Evolutionary conservation across 2,329 filamentous ascomycete genomes (phyloP).

Genomic region (Immersiporthe knoxdaviesiana): DNA sequence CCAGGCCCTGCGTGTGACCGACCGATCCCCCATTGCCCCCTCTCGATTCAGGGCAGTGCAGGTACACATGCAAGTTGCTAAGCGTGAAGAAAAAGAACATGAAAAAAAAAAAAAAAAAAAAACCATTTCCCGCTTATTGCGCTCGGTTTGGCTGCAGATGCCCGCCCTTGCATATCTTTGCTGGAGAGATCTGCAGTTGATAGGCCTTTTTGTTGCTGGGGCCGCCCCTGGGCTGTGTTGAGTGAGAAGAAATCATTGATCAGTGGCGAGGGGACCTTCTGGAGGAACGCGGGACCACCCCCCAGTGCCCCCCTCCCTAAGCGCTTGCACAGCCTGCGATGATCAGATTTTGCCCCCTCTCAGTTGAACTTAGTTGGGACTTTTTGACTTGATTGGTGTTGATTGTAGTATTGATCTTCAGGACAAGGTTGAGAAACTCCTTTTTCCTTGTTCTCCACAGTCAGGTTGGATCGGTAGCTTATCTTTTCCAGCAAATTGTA

Average conservation of each 20-base stretch:
- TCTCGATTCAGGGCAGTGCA: background rate
- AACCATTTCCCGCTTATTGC: background rate
- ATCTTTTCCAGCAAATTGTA: no score
- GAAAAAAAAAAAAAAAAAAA: no score
- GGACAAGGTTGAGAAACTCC: background rate
- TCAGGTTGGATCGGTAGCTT: background rate
- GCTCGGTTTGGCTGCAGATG: background rate
- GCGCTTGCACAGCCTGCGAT: background rate
- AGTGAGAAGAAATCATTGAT: background rate
- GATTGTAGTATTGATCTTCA: background rate
- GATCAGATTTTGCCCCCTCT: background rate
- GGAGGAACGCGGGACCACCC: no score
- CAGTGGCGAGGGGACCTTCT: background rate
- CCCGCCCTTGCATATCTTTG: background rate
- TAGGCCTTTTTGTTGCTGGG: background rate
- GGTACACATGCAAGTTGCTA: background rate
- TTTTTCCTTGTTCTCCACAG: background rate
- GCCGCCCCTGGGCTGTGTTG: background rate
- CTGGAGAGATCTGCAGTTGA: background rate
- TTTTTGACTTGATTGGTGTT: background rate
- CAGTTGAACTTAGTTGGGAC: background rate
- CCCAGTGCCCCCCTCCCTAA: no score
- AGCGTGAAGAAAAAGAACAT: background rate
- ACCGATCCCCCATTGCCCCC: no score
- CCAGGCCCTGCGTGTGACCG: background rate